Conservation (phyloP, 2,329 filamentous ascomycete species). For the Talaromyces sp. region DNA sequence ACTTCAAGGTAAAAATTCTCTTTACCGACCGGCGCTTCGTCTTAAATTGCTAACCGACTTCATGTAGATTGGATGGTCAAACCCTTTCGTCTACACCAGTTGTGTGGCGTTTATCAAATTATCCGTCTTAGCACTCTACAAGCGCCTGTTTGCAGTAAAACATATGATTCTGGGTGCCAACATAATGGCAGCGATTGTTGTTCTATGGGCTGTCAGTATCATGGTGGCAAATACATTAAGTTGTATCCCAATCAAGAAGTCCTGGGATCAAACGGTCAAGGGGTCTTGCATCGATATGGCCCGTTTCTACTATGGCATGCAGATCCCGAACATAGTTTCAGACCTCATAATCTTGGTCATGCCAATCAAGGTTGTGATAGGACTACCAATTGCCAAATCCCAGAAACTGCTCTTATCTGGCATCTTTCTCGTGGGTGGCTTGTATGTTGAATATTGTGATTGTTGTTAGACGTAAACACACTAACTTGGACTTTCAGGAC, state of each 20-base stretch:
- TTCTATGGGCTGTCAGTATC: slow-evolving; percentile 27
- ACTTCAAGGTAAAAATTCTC: slow-evolving; percentile 23
- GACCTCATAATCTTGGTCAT: slow-evolving; percentile 32
- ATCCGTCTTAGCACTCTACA: slow-evolving; percentile 34
- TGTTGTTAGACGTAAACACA: not conserved
- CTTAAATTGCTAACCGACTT: not conserved
- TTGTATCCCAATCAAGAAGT: slow-evolving; percentile 30
- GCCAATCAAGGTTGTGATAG: slow-evolving; percentile 31
- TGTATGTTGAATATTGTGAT: slow-evolving; percentile 21
- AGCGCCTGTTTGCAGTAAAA: slow-evolving; percentile 28
- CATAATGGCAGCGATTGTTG: slow-evolving; percentile 22
- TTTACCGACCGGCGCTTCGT: not conserved
- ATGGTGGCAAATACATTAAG: slow-evolving; percentile 24
- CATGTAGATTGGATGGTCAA: slow-evolving; percentile 30
- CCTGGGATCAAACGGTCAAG: slow-evolving; percentile 28
- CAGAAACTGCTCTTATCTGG: slow-evolving; percentile 29
- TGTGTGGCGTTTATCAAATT: slow-evolving; percentile 31
- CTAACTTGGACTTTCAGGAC: slow-evolving; percentile 20
- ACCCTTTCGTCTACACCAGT: slow-evolving; percentile 31
- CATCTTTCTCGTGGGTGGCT: slow-evolving; percentile 33
- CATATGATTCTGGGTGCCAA: slow-evolving; percentile 26
- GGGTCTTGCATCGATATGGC: slow-evolving; percentile 30
- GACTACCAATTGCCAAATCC: slow-evolving; percentile 25
- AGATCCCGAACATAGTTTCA: slow-evolving; percentile 35
- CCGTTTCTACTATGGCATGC: slow-evolving; percentile 32